phyloP scores from a whole-genome alignment of 1,284 basidiomycete genomes.

The Hemileia vastatrix region DNA sequence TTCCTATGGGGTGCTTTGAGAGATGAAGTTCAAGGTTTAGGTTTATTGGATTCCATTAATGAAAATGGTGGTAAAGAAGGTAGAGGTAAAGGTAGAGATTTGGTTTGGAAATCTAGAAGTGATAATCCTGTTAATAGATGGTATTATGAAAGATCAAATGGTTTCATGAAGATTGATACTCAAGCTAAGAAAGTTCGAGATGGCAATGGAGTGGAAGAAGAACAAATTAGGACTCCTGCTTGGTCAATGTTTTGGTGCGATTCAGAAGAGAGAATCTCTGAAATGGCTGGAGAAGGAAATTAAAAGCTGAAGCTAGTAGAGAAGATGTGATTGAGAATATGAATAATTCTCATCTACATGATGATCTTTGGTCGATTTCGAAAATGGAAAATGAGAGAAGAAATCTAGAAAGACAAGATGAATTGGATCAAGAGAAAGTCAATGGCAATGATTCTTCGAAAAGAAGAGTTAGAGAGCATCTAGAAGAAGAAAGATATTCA shows the following conservation, averaged over 20 bases:
- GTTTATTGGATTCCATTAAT: slow-evolving; percentile 42
- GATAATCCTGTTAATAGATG: slow-evolving; percentile 42
- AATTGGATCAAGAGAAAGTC: neutral
- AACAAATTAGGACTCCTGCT: neutral
- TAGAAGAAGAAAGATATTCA: neutral
- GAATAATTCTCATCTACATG: neutral
- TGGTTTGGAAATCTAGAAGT: slow-evolving; percentile 41
- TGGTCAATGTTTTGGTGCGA: slow-evolving; percentile 44
- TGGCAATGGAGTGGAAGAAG: neutral
- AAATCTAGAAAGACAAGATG: neutral
- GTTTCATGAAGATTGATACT: slow-evolving; percentile 35
- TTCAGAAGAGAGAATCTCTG: slow-evolving; percentile 40
- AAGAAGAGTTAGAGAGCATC: neutral
- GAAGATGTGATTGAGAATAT: slow-evolving; percentile 27
- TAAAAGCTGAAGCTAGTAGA: slow-evolving; percentile 27
- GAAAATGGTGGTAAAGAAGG: slow-evolving; percentile 41
- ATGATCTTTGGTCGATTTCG: too few relatives aligned
- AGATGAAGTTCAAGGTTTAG: slow-evolving; percentile 42
- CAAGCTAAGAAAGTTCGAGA: slow-evolving; percentile 2
- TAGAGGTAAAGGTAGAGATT: slow-evolving; percentile 36
- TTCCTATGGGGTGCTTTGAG: slow-evolving; percentile 44
- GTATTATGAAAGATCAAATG: slow-evolving; percentile 43
- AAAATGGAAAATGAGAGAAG: neutral
- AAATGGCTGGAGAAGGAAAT: slow-evolving; percentile 35
- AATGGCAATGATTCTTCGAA: neutral